These are phyloP conservation scores for Malassezia yamatoensis DNA, from an alignment of 1,284 basidiomycete genomes.

Conservation along the genomic window DNA sequence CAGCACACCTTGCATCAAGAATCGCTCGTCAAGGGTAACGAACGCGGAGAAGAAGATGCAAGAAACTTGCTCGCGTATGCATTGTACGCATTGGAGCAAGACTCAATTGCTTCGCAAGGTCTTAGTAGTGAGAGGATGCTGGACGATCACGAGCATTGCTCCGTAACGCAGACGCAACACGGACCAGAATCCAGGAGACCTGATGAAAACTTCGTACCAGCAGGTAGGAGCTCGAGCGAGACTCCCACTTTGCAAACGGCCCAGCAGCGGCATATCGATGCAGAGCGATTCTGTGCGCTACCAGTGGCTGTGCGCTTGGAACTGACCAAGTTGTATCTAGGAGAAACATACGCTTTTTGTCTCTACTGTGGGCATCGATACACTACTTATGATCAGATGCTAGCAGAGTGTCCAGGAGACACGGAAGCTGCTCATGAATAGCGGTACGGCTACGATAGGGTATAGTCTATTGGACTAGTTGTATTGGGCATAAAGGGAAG, in stretches of 20 bases:
- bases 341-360: constrained; percentile 20
- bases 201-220: background rate
- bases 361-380: constrained; percentile 29
- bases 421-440: constrained; percentile 27
- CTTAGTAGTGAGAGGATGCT: constrained; percentile 12
- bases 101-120: background rate
- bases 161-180: too few relatives aligned
- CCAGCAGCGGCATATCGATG: constrained; percentile 1
- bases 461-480: constrained; percentile 8
- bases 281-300: constrained; percentile 6
- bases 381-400: constrained; percentile 5
- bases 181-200: background rate
- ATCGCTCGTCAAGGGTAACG: background rate
- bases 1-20: constrained; percentile 5
- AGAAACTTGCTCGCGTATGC: constrained; percentile 2
- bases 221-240: background rate
- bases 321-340: constrained; percentile 16
- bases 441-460: background rate
- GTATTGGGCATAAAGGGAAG: constrained; percentile 38
- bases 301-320: constrained; percentile 15
- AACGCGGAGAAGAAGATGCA: constrained; percentile 10
- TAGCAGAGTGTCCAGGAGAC: constrained; percentile 21
- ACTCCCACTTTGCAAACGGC: background rate
- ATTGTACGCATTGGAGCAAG: constrained; percentile 15
- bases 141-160: background rate